Evolutionary conservation across 208 protist genomes (phyloP).

Genomic region (Trypanosomatidae sp.): DNA sequence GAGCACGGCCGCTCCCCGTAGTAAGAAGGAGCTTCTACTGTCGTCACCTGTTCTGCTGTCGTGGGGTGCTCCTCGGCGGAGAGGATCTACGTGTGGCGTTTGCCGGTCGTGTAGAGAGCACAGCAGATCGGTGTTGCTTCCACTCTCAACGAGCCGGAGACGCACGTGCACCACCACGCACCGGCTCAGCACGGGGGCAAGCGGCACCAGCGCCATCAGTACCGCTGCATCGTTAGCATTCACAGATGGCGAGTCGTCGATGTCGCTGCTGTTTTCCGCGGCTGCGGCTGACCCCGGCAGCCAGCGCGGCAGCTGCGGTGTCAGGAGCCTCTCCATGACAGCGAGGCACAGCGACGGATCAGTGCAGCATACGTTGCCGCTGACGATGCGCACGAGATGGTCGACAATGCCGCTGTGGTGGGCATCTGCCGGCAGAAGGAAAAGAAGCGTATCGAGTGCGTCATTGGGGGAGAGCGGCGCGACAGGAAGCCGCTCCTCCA

Average conservation of each 20-base stretch:
- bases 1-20: slow-evolving; percentile 16
- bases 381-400: slow-evolving; percentile 18
- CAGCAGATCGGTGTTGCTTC: background rate
- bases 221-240: slow-evolving; percentile 1
- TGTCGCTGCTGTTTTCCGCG: background rate
- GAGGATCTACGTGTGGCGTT: background rate
- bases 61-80: background rate
- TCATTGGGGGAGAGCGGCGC: slow-evolving; percentile 29
- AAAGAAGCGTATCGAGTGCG: slow-evolving; percentile 22
- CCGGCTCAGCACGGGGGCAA: slow-evolving; percentile 6
- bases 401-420: slow-evolving; percentile 22
- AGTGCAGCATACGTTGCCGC: slow-evolving; percentile 22
- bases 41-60: background rate
- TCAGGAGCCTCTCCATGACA: slow-evolving; percentile 11
- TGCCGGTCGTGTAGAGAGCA: background rate
- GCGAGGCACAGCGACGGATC: slow-evolving; percentile 9
- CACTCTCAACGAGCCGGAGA: background rate
- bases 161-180: slow-evolving; percentile 13
- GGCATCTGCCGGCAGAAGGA: background rate
- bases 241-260: background rate
- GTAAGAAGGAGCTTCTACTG: slow-evolving; percentile 1
- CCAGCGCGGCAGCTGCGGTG: slow-evolving; percentile 5
- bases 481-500: slow-evolving; percentile 28
- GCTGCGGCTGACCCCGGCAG: background rate
- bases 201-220: slow-evolving; percentile 11